Base-by-base conservation (phyloP, 768 basidiomycete species). In the Tulasnella sp. region DNA sequence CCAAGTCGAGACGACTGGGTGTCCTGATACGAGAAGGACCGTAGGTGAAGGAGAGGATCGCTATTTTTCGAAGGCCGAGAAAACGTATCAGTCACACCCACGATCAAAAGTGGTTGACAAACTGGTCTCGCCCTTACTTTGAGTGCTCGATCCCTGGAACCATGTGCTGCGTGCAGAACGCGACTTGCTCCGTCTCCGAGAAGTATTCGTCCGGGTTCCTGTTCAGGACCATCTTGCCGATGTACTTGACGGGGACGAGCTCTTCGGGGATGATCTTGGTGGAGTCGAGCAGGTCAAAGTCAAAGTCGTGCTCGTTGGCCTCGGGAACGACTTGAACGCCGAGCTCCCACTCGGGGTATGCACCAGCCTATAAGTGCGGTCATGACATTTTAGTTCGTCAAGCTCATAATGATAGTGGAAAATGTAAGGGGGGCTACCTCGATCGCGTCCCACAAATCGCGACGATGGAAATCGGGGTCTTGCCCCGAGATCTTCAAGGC, bases 391-490 rank as follows among this genome's bases (percentile, higher is more conserved):
- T n/a, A n/a, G n/a, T n/a, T n/a, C n/a, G n/a, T n/a, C n/a, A n/a
- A n/a, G n/a, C n/a, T n/a, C n/a, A n/a, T n/a, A n/a, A n/a, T n/a
- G n/a, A n/a, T n/a, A n/a, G n/a, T n/a, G n/a, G n/a, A n/a, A n/a
- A n/a, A n/a, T n/a, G n/a, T n/a, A n/a, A n/a, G n/a, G n/a, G n/a
- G n/a, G n/a, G n/a, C n/a, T 24, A 78, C 77, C 44, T 90, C 86
- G 81, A 97, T 96, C 9, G 95, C 95, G 82, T 96, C 95, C 75
- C 90, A 89, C 2, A 97, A 86, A 83, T 97, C 95, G 83, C 95
- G 93, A 46, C 94, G 90, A 81, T 96, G 95, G 85, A 94, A 97
- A 84, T 96, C 95, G 19, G 96, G 95, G 85, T 97, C 95, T 84
- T 95, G 94, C 0, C 94, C 93, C 21, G 82, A 80, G 62, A 96